Conservation (phyloP, 257 asterid genomes). For the Solanum chaucha region DNA sequence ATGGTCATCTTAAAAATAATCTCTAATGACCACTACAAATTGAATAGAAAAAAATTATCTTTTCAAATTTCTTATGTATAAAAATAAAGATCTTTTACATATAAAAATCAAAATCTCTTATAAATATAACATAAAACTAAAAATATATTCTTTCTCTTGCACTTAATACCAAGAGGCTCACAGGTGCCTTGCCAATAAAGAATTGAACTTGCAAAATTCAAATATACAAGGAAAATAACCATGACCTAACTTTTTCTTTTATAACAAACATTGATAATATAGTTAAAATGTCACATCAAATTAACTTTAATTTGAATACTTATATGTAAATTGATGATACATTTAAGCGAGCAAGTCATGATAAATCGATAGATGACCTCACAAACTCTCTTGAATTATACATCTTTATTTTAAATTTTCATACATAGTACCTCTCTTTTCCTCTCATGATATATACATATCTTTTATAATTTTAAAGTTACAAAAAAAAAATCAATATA, state of each 20-base stretch:
- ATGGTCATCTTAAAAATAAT: neutral
- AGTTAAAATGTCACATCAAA: neutral
- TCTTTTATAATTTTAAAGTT: no score
- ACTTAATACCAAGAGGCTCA: neutral
- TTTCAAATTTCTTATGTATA: neutral
- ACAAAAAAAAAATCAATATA: no score
- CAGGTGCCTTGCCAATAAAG: neutral
- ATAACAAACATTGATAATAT: neutral
- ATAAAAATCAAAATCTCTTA: no score
- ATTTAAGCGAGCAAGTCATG: neutral
- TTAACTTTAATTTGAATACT: neutral
- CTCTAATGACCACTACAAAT: neutral
- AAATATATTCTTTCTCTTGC: neutral
- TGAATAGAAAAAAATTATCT: rapidly evolving
- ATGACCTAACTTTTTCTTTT: neutral
- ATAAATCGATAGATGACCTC: neutral
- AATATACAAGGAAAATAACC: no score
- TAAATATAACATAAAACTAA: no score
- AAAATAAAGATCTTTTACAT: no score
- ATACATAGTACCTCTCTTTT: neutral
- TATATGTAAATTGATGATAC: neutral
- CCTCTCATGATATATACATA: no score
- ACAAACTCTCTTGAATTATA: neutral
- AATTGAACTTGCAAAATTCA: neutral
- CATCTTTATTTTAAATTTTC: neutral